Evolutionary conservation across 495 filamentous ascomycete genomes (phyloP).

Genomic region (Aspergillus egyptiacus): DNA sequence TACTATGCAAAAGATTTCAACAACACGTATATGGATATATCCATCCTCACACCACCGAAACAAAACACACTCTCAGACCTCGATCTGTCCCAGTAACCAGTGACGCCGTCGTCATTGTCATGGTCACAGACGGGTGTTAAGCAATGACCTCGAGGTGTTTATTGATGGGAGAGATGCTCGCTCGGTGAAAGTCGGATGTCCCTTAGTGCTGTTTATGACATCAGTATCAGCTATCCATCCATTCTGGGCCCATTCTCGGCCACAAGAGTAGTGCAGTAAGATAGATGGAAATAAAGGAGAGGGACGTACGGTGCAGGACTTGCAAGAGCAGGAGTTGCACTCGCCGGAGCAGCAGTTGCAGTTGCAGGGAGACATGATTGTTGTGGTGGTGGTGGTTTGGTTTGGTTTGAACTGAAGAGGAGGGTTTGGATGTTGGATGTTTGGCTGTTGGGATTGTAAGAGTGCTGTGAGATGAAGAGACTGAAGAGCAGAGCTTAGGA

Average conservation of each 20-base stretch:
- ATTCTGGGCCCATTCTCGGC: background rate
- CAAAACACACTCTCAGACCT: constrained; percentile 1
- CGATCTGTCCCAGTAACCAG: background rate
- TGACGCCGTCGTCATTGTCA: background rate
- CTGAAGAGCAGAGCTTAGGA: background rate
- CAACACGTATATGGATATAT: no score
- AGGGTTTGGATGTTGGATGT: background rate
- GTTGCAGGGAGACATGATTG: constrained; percentile 41
- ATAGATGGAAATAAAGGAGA: background rate
- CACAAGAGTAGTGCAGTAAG: background rate
- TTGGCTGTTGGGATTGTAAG: background rate
- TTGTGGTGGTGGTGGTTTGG: constrained; percentile 13
- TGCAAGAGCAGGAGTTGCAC: constrained; percentile 42
- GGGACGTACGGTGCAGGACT: constrained; percentile 31
- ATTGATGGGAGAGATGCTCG: constrained; percentile 1
- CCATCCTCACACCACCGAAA: background rate
- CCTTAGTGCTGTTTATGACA: constrained; percentile 14
- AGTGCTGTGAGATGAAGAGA: background rate
- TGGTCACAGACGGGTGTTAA: background rate
- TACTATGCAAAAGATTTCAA: no score
- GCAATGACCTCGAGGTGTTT: constrained; percentile 8
- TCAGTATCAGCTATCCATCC: background rate
- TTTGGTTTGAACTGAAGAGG: constrained; percentile 10
- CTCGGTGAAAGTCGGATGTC: background rate
- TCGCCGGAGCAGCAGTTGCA: constrained; percentile 43